Evolutionary conservation across 208 protist species (phyloP).

Genomic region (Leptomonas seymouri): DNA sequence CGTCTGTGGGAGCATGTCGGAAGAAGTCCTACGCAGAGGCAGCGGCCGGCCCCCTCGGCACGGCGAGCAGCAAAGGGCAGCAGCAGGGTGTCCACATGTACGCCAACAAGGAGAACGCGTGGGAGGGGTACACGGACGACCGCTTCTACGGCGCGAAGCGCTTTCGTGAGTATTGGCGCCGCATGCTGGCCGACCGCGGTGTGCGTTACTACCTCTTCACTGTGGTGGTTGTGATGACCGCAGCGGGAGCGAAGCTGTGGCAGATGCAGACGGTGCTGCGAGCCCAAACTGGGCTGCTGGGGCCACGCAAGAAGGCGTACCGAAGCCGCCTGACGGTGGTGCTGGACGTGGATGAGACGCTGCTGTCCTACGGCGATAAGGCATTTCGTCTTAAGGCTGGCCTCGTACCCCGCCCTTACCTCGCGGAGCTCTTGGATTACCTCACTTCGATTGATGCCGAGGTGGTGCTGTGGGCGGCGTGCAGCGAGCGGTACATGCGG

Average conservation of each 20-base stretch:
- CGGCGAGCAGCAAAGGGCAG: conserved; percentile 11
- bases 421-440: conserved; percentile 89
- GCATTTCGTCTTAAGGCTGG: conserved; percentile 87
- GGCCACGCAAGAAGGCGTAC: conserved; percentile 82
- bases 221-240: conserved; percentile 57
- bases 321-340: conserved; percentile 84
- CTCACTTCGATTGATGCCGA: conserved; percentile 84
- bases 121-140: conserved; percentile 81
- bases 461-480: conserved; percentile 89
- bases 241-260: conserved; percentile 59
- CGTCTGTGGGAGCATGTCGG: neutral
- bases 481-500: conserved; percentile 87
- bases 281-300: conserved; percentile 61
- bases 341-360: conserved; percentile 90
- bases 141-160: conserved; percentile 82
- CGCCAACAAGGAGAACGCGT: conserved; percentile 90
- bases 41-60: conserved; percentile 34
- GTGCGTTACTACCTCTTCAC: conserved; percentile 83
- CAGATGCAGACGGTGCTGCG: conserved; percentile 61
- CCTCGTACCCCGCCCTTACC: conserved; percentile 77
- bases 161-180: conserved; percentile 75
- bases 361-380: conserved; percentile 92
- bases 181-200: conserved; percentile 69
- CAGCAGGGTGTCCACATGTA: conserved; percentile 79
- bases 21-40: conserved; percentile 34